Base-by-base conservation (phyloP, 768 basidiomycete genomes). In the Suillus placidus region DNA sequence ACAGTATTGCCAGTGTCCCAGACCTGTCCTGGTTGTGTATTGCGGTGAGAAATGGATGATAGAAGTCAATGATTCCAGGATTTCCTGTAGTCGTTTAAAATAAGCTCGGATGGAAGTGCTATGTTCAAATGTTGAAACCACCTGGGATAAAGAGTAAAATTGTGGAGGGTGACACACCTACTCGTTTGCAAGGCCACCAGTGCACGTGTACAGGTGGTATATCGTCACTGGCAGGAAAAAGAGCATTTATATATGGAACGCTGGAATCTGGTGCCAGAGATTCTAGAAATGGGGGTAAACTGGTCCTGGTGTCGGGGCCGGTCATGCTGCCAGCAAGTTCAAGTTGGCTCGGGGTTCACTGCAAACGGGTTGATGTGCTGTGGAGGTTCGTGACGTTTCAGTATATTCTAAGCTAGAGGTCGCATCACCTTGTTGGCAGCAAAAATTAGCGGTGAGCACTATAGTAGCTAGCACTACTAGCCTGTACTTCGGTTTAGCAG, bases 41-140 rank as follows among this genome's bases (percentile, higher is more conserved):
- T 5, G 80, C 80, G 26, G 80, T 77, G 16, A 94, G 81, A 72
- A 92, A 94, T 2, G 84, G 83, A 1, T 78, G 78, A 69, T 93
- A 94, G 76, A 93, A 92, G 54, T 83, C 81, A 38, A 88, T 66
- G 18, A 92, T 77, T 8, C 92, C 92, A 1, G 84, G 84, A 71
- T 86, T 85, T 32, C 84, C 84, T 80, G 34, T 47, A 43, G 54
- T 26, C 12, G 61, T 64, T 63, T 35, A 51, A 49, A 47, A 70
- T 45, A 61, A 56, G 37, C 30, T 47, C 18, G 13, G 5, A 23
- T 10, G 34, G 40, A n/a, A 18, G 7, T n/a, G 20, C 26, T 49
- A 34, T 7, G 54, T 58, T 49, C 18, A 35, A 42, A 34, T 7
- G 54, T 58, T 49, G 20, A 35, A 42, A 62, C 43, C 42, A 81